phyloP scores from a whole-genome alignment of 2,329 filamentous ascomycete genomes.

The Cordyceps fumosorosea region DNA sequence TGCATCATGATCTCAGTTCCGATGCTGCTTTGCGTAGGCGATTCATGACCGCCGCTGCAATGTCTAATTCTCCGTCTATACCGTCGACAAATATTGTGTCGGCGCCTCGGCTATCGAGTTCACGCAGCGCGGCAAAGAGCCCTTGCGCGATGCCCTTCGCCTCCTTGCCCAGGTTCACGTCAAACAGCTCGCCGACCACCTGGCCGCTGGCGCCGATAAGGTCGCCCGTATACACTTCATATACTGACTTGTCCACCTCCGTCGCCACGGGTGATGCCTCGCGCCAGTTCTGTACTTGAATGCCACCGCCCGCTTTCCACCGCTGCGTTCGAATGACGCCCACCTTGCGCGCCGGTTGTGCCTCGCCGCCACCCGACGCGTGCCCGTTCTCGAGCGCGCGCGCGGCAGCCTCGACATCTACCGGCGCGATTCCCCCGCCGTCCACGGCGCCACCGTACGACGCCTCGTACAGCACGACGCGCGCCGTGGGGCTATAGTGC shows the following conservation, averaged over 20 bases:
- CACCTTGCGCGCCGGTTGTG: slow-evolving; percentile 26
- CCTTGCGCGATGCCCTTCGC: slow-evolving; percentile 74
- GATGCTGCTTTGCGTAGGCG: slow-evolving; percentile 71
- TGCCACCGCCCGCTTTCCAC: slow-evolving; percentile 41
- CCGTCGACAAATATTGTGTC: slow-evolving; percentile 89
- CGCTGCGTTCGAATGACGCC: slow-evolving; percentile 50
- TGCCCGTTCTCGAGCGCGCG: slow-evolving; percentile 19
- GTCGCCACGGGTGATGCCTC: slow-evolving; percentile 18
- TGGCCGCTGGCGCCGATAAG: slow-evolving; percentile 28
- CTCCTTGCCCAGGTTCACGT: slow-evolving; percentile 66
- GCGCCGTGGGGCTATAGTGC: slow-evolving; percentile 89
- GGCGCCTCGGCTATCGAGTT: slow-evolving; percentile 72
- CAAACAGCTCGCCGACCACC: slow-evolving; percentile 45
- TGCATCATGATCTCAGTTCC: slow-evolving; percentile 44
- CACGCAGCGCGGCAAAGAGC: slow-evolving; percentile 79
- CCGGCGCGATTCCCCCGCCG: slow-evolving; percentile 28
- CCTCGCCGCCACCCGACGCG: slow-evolving; percentile 5
- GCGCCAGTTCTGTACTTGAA: slow-evolving; percentile 25
- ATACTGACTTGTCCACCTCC: slow-evolving; percentile 25
- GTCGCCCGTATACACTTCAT: slow-evolving; percentile 35
- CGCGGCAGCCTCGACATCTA: slow-evolving; percentile 26
- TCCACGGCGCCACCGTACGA: slow-evolving; percentile 22
- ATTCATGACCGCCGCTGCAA: slow-evolving; percentile 84
- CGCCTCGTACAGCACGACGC: slow-evolving; percentile 74
- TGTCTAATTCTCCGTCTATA: slow-evolving; percentile 69